Conservation (phyloP, 441 rosid genomes). For the Brassica hybrid region DNA sequence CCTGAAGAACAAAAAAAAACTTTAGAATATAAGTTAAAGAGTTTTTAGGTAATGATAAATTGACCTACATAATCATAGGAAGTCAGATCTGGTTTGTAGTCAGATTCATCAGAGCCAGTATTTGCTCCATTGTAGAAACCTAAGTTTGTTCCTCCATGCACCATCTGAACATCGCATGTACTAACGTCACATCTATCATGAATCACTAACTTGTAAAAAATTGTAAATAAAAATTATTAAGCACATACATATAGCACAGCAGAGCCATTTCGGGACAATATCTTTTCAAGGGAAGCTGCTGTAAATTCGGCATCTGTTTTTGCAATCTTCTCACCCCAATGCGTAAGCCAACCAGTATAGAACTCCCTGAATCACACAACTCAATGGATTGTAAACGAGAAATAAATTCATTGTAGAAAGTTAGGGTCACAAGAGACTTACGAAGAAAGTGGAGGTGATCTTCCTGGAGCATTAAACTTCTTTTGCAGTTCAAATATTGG, state of each 20-base stretch:
- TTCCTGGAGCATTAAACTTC: conserved; percentile 92
- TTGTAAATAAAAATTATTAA: conserved; percentile 14
- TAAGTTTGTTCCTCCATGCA: conserved; percentile 97
- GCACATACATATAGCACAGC: conserved; percentile 91
- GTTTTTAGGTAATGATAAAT: conserved; percentile 13
- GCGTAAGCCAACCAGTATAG: conserved; percentile 98
- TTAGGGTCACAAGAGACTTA: conserved; percentile 44
- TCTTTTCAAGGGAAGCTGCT: conserved; percentile 75
- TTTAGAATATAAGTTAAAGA: conserved; percentile 16
- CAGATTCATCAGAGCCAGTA: conserved; percentile 63
- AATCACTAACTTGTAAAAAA: conserved; percentile 24
- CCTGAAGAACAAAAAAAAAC: conserved; percentile 49
- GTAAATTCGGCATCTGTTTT: conserved; percentile 70
- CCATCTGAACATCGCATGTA: conserved; percentile 68
- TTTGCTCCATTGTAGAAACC: conserved; percentile 98
- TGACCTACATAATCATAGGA: conserved; percentile 89
- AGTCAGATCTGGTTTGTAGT: conserved; percentile 92
- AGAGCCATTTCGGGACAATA: conserved; percentile 80
- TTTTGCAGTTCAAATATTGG: conserved; percentile 84
- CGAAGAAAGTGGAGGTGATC: conserved; percentile 95
- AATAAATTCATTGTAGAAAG: not conserved
- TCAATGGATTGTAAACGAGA: conserved; percentile 23
- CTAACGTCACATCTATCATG: not conserved
- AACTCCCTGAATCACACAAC: conserved; percentile 69
- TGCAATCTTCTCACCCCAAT: conserved; percentile 90